Evolutionary conservation across 208 protist species (phyloP).

Genomic region (Trypanosoma platydactyli): DNA sequence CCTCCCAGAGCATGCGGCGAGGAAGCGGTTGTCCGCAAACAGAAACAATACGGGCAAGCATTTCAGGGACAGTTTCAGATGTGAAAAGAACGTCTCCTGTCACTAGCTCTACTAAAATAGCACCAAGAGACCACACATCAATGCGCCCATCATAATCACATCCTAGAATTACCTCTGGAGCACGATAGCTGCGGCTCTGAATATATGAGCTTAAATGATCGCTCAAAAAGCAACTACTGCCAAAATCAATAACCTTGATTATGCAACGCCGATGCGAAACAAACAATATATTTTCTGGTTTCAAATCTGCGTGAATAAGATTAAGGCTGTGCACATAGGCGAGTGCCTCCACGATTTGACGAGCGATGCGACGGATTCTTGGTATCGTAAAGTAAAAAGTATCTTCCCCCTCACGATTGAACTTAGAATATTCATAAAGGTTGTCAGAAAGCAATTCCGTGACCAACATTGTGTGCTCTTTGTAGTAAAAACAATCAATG

Average conservation of each 20-base stretch:
- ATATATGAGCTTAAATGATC: constrained; percentile 95
- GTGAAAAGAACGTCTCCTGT: constrained; percentile 95
- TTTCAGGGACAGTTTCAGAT: constrained; percentile 92
- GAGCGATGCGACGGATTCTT: constrained; percentile 86
- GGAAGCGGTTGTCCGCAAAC: constrained; percentile 89
- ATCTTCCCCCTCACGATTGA: constrained; percentile 90
- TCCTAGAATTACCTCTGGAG: constrained; percentile 92
- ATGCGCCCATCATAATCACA: constrained; percentile 94
- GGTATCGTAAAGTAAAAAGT: constrained; percentile 94
- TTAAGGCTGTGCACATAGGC: constrained; percentile 93
- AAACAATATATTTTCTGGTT: constrained; percentile 97
- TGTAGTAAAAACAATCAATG: constrained; percentile 96
- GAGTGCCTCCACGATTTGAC: constrained; percentile 84
- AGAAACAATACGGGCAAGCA: constrained; percentile 91
- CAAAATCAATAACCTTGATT: constrained; percentile 97
- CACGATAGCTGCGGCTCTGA: constrained; percentile 94
- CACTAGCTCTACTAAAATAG: constrained; percentile 93
- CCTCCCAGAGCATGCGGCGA: constrained; percentile 85
- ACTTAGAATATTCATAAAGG: constrained; percentile 96
- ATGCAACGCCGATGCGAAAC: constrained; percentile 91
- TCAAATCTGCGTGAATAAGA: constrained; percentile 96
- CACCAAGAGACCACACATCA: constrained; percentile 95
- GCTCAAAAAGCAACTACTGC: constrained; percentile 94
- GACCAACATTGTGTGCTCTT: constrained; percentile 97
- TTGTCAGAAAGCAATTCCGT: constrained; percentile 96